Evolutionary conservation across 495 filamentous ascomycete genomes (phyloP).

Genomic region (Penicillium pancosmium): DNA sequence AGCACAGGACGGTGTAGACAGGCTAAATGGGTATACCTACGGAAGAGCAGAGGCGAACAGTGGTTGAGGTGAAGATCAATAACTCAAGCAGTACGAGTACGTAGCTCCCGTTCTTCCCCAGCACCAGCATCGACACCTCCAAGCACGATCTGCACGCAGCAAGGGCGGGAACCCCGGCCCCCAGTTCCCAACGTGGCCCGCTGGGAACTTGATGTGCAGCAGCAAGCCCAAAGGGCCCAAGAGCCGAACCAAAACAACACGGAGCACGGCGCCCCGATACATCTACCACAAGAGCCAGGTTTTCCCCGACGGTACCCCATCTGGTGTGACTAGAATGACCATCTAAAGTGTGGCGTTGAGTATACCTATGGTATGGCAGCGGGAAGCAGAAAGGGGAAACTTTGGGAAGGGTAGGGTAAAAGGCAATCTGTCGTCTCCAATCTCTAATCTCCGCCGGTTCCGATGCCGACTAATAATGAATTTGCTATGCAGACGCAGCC

Average conservation of each 20-base stretch:
- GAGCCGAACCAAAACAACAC: conserved; percentile 14
- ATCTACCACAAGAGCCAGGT: not conserved
- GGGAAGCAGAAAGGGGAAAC: not conserved
- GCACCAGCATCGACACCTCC: not conserved
- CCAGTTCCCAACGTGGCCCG: conserved; percentile 22
- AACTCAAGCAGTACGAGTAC: not conserved
- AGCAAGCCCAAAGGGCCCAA: conserved; percentile 7
- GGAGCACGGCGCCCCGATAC: conserved; percentile 2
- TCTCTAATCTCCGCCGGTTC: not conserved
- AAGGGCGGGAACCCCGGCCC: conserved; percentile 20
- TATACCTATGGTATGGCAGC: not conserved
- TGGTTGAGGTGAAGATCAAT: not conserved
- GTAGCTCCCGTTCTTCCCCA: not conserved
- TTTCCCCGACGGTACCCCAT: conserved; percentile 16
- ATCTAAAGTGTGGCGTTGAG: conserved; percentile 8
- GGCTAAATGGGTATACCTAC: not conserved
- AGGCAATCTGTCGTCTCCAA: not conserved
- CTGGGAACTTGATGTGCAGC: conserved; percentile 7
- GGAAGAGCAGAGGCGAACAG: not conserved
- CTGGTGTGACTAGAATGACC: conserved; percentile 2
- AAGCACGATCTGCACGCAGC: conserved; percentile 20
- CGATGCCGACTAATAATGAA: not conserved
- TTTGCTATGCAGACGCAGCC: not conserved
- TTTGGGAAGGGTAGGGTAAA: not conserved
- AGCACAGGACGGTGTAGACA: not conserved